Percentiles rank a stretch among this genome's conserved stretches.
These are phyloP conservation scores for Sedum album DNA, from an alignment of 164 flowering plant species.

Conservation along the genomic window DNA sequence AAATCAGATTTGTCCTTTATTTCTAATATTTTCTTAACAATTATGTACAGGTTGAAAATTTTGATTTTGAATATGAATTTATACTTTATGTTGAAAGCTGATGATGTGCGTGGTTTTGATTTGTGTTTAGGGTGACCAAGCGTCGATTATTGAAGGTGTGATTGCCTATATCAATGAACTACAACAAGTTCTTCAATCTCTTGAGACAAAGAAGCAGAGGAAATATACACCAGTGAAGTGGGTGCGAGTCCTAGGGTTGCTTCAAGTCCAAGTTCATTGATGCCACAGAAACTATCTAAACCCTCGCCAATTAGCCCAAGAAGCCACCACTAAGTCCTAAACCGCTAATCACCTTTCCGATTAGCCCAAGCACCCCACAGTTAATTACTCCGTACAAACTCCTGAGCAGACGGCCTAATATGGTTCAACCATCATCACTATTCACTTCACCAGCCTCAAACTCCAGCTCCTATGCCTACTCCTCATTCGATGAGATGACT, in stretches of 20 bases:
- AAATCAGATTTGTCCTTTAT: neutral
- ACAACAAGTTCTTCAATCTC: constrained; percentile 78
- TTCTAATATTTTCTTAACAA: neutral
- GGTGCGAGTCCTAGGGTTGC: constrained; percentile 72
- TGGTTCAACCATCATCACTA: constrained; percentile 21
- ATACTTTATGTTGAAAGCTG: neutral
- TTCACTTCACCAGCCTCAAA: constrained; percentile 30
- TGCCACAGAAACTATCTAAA: constrained; percentile 13
- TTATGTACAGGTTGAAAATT: no score
- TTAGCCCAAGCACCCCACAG: constrained; percentile 89
- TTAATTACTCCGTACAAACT: constrained; percentile 70
- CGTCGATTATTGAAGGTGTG: constrained; percentile 92
- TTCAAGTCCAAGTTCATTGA: constrained; percentile 51
- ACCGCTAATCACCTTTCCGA: constrained; percentile 47
- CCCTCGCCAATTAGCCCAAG: constrained; percentile 50
- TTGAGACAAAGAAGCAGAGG: constrained; percentile 83
- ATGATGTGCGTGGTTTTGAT: neutral
- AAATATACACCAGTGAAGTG: constrained; percentile 52
- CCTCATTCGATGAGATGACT: neutral
- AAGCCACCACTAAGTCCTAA: constrained; percentile 63
- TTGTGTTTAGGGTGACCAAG: constrained; percentile 80
- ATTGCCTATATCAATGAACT: constrained; percentile 83
- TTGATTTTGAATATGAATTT: no score
- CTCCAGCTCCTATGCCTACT: neutral
- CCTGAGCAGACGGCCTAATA: constrained; percentile 7